Evolutionary conservation across 169 alveolate genomes (phyloP).

Genomic region (Eimeria falciformis): DNA sequence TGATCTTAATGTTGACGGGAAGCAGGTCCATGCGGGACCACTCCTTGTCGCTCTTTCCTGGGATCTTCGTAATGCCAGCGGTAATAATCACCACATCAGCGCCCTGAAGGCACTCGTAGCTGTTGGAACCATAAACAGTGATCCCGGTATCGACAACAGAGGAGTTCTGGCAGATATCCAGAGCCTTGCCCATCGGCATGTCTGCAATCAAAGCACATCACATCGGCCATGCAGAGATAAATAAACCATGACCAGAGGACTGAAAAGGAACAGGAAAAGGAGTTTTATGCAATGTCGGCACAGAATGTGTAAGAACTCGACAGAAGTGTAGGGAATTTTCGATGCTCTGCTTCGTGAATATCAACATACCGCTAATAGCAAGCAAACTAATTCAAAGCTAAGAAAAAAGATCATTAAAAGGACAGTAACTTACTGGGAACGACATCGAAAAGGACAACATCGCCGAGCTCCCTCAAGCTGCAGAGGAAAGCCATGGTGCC

Average conservation of each 20-base stretch:
- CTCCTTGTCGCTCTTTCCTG: conserved; percentile 86
- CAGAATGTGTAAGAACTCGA: too few relatives aligned
- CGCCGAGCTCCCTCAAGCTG: conserved; percentile 86
- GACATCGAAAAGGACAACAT: conserved; percentile 86
- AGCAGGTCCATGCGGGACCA: conserved; percentile 86
- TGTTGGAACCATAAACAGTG: conserved; percentile 62
- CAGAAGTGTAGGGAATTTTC: too few relatives aligned
- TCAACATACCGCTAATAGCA: background rate
- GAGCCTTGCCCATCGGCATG: conserved; percentile 88
- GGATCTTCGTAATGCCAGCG: conserved; percentile 88
- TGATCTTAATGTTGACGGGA: conserved; percentile 82
- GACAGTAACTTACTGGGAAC: conserved; percentile 76
- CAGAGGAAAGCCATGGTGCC: conserved; percentile 86
- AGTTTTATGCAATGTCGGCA: too few relatives aligned
- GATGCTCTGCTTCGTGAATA: too few relatives aligned
- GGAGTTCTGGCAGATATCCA: conserved; percentile 86
- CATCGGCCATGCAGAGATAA: background rate
- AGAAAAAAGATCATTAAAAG: background rate
- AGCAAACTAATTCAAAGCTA: background rate
- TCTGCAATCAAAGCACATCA: conserved; percentile 40
- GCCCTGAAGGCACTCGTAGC: conserved; percentile 81
- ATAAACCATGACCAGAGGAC: background rate
- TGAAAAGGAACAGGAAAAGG: background rate
- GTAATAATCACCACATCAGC: conserved; percentile 90
- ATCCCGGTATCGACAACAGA: conserved; percentile 83